phyloP scores from a whole-genome alignment of 139 green algal species.

The Closterium sp. region DNA sequence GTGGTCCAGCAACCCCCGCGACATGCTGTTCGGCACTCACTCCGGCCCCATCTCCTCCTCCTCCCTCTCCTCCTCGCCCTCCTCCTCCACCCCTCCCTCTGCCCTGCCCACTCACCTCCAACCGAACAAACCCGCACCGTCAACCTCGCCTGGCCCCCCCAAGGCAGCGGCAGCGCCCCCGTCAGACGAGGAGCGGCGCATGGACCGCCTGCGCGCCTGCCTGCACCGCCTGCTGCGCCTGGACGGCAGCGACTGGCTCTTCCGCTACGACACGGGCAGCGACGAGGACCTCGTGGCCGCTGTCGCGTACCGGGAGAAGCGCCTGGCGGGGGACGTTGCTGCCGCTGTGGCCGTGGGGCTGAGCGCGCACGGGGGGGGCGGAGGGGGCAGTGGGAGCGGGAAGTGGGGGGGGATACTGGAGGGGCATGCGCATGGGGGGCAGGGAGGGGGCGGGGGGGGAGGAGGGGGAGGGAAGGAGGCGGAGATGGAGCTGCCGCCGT shows the following conservation, averaged over 20 bases:
- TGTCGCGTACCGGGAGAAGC: slow-evolving; percentile 14
- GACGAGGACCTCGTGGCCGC: slow-evolving; percentile 21
- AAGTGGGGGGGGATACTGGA: background rate
- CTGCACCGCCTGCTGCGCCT: slow-evolving; percentile 4
- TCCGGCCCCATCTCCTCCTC: background rate
- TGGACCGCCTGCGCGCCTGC: background rate
- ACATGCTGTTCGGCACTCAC: slow-evolving; percentile 18
- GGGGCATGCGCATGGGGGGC: background rate
- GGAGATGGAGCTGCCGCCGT: slow-evolving; percentile 1
- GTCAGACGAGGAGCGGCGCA: background rate
- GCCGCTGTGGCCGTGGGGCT: background rate
- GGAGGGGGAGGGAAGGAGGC: slow-evolving; percentile 3
- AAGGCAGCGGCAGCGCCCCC: no score
- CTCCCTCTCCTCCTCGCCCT: background rate
- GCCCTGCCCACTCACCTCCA: background rate
- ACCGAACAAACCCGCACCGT: no score
- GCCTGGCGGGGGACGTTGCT: background rate
- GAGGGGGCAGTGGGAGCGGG: background rate
- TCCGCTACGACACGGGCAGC: slow-evolving; percentile 18
- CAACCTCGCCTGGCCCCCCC: no score
- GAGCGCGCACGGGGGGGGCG: background rate
- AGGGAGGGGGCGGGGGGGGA: slow-evolving; percentile 7
- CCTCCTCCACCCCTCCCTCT: background rate
- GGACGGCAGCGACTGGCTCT: slow-evolving; percentile 27
- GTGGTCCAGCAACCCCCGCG: slow-evolving; percentile 8